Base-by-base conservation (phyloP, 768 basidiomycete genomes). In the Boletus vermiculosoides region DNA sequence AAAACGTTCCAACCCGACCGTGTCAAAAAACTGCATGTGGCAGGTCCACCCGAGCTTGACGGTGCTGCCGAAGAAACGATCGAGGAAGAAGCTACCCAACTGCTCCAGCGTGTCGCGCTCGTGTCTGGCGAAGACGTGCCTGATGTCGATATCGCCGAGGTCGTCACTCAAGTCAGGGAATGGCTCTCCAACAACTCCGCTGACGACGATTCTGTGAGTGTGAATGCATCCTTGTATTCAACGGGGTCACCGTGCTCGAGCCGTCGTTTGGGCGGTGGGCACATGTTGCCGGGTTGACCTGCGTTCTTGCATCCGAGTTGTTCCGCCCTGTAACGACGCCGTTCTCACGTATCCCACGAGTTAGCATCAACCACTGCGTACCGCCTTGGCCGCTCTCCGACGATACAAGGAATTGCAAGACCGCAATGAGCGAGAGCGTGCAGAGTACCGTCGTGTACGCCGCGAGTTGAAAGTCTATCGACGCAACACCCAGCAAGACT, bases 1-100 rank as follows among this genome's bases (percentile, higher is more conserved):
- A 86, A 84, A 66, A 48, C 75, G 0, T 89, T 83, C 73, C 67
- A 73, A 41, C 75, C 76, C n/a, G 79, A 81, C 42, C 78, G 81
- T 55, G 72, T 84, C 65, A 87, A 85, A 74, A 85, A 80, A 65
- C 73, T 89, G n/a, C 84, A 87, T 69, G 80, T 89, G 63, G 86
- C 71, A 47, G 62, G 83, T 61, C 76, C 74, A 50, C 71, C 74
- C 50, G 76, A 73, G 15, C 56, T 66, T 13, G 62, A 69, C 45
- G 68, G 76, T 37, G 73, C 75, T 39, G 65, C 65, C 46, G 71
- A 68, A 54, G 77, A 76, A 30, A 65, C 73, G 36, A 80, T 78
- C 74, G 77, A 79, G 47, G 69, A 73, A 18, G 70, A 77, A 25
- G 67, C 74, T 4, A 69, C 72, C 6, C 71, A 66, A n/a, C 61